These are phyloP conservation scores for Brettanomyces bruxellensis DNA, from an alignment of 805 yeast species.

Conservation along the genomic window DNA sequence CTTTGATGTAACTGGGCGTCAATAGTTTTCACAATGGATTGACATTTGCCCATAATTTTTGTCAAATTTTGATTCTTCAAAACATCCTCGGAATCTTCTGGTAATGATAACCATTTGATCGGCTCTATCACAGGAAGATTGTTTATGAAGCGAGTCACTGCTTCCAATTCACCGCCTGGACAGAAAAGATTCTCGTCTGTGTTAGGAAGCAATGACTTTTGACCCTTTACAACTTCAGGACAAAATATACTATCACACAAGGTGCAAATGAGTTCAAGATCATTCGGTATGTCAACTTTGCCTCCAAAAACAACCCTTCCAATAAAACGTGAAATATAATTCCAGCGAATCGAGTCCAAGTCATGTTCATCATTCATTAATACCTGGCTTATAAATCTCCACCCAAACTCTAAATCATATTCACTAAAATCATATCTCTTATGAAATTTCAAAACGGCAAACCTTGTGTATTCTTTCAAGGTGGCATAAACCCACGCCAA, in stretches of 20 bases:
- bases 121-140: slow-evolving; percentile 43
- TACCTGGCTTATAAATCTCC: slow-evolving; percentile 33
- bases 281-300: slow-evolving; percentile 37
- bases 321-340: slow-evolving; percentile 37
- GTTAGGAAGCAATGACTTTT: slow-evolving; percentile 33
- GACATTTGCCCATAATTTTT: neutral
- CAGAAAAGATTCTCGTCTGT: slow-evolving; percentile 5
- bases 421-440: slow-evolving; percentile 63
- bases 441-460: slow-evolving; percentile 54
- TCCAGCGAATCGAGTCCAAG: slow-evolving; percentile 48
- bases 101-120: slow-evolving; percentile 21
- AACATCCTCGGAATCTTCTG: slow-evolving; percentile 6
- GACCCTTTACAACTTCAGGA: slow-evolving; percentile 24
- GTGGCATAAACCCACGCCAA: slow-evolving; percentile 66
- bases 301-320: slow-evolving; percentile 61
- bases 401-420: slow-evolving; percentile 52
- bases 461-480: slow-evolving; percentile 48
- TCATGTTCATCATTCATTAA: slow-evolving; percentile 18
- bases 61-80: slow-evolving; percentile 1
- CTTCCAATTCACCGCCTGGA: slow-evolving; percentile 6
- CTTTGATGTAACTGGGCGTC: too few relatives aligned
- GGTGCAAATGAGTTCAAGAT: slow-evolving; percentile 27
- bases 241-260: slow-evolving; percentile 33
- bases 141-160: slow-evolving; percentile 40
- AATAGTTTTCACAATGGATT: too few relatives aligned